phyloP scores from a whole-genome alignment of 768 basidiomycete species.

The Suillus brevipes region DNA sequence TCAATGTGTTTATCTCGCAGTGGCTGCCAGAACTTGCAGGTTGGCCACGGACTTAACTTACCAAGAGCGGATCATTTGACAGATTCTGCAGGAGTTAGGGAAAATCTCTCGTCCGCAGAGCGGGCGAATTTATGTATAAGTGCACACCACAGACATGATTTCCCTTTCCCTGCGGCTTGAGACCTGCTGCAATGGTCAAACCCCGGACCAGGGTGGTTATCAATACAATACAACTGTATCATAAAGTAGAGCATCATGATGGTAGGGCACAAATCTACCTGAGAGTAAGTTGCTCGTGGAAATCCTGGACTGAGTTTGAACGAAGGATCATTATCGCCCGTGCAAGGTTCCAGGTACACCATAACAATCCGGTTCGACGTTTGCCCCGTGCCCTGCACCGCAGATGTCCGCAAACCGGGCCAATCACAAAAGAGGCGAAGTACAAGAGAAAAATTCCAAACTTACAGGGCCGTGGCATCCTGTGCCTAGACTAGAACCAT shows the following conservation, averaged over 20 bases:
- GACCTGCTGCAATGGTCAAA: not conserved
- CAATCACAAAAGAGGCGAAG: not conserved
- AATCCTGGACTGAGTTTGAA: not conserved
- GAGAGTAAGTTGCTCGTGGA: not conserved
- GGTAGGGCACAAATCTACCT: not conserved
- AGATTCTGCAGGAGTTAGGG: not conserved
- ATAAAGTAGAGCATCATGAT: not conserved
- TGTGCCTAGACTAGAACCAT: slow-evolving; percentile 5
- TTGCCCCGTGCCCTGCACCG: not conserved
- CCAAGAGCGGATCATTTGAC: not conserved
- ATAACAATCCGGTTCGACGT: not conserved
- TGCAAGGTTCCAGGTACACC: not conserved
- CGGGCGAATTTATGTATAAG: not conserved
- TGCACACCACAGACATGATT: not conserved
- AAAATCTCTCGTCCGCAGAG: not conserved
- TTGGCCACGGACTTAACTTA: too few relatives aligned
- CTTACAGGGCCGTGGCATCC: not conserved
- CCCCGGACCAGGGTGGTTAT: not conserved
- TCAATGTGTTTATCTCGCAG: not conserved
- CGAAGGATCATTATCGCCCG: not conserved
- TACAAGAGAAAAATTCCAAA: not conserved
- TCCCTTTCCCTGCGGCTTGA: not conserved
- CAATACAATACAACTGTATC: not conserved
- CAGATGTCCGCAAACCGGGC: not conserved
- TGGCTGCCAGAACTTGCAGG: not conserved